Base-by-base conservation (phyloP, 768 basidiomycete species). In the Termitomyces sp. region DNA sequence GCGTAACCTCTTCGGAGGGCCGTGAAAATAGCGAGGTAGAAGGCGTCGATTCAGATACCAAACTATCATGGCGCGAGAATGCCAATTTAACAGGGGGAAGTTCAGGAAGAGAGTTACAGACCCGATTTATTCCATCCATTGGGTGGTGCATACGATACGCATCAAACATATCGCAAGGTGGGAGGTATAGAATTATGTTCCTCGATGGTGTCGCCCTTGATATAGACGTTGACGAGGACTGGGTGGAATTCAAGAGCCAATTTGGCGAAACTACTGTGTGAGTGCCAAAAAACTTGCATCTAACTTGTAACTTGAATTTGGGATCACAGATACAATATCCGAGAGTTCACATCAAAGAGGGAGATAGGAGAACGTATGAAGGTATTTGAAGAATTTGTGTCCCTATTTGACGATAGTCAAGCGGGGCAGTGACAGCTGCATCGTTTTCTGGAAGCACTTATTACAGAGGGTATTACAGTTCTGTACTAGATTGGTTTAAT, bases 121-220 rank as follows among this genome's bases (percentile, higher is more conserved):
- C 73, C 4, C 72, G 76, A 28, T 78, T 71, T 57, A 72, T 77
- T 44, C 70, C 74, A 2, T 69, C 69, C 9, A 64, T 73, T 6
- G 77, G 77, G 8, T 78, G 77, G 76, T 77, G 77, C 56, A 71
- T 78, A 54, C 70, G 76, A 48, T 70, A 75, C 44, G 63, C 63
- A 32, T 75, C 71, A 16, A 64, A 62, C n/a, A 68, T 73, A 1
- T 71, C 73, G n/a, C 71, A 75, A 56, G 74, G 74, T n/a, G 74
- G 75, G 8, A 64, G 72, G 28, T 78, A 77, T 56, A 72, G 69
- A 58, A 69, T 78, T 14, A 76, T 78, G 76, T 78, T 78, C 57
- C 52, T 74, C 20, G 77, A 77, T 63, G 77, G 77, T 1, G 64
- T 66, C 32, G 61, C 68, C 28, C 64, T 78, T 51, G 75, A 77